phyloP scores from a whole-genome alignment of 2,329 filamentous ascomycete species.

The Ceratocystis variospora region DNA sequence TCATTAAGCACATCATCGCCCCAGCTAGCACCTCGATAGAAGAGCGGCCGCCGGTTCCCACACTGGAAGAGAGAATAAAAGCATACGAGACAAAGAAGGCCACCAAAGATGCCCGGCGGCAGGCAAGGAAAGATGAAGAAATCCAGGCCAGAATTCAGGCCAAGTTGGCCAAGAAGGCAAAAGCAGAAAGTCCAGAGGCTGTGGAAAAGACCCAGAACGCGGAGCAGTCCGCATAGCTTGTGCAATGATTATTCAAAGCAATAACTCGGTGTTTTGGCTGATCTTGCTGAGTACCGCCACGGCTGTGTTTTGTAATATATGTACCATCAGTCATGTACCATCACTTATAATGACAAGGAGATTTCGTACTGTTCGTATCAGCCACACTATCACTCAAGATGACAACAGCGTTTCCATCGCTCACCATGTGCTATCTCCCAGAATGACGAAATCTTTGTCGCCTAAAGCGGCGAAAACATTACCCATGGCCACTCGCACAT shows the following conservation, averaged over 20 bases:
- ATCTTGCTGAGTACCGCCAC: background rate
- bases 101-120: constrained; percentile 42
- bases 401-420: no score
- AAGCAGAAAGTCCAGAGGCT: background rate
- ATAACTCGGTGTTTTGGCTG: background rate
- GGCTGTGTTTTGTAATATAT: constrained; percentile 16
- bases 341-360: constrained; percentile 1
- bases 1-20: constrained; percentile 61
- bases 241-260: background rate
- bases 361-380: background rate
- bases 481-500: no score
- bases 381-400: background rate
- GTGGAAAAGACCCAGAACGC: background rate
- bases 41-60: constrained; percentile 51
- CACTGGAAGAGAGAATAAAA: constrained; percentile 45
- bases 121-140: constrained; percentile 26
- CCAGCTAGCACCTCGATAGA: constrained; percentile 50
- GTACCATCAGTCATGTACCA: constrained; percentile 16
- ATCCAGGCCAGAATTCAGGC: constrained; percentile 14
- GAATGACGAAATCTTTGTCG: no score
- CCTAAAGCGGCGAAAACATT: no score
- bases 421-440: no score
- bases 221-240: background rate
- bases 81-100: constrained; percentile 41
- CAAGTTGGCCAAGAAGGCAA: constrained; percentile 12